Evolutionary conservation across 106 monocot genomes (phyloP), one percentile per base, ranked within the genome.

Genomic region (Gastrodia elata): DNA sequence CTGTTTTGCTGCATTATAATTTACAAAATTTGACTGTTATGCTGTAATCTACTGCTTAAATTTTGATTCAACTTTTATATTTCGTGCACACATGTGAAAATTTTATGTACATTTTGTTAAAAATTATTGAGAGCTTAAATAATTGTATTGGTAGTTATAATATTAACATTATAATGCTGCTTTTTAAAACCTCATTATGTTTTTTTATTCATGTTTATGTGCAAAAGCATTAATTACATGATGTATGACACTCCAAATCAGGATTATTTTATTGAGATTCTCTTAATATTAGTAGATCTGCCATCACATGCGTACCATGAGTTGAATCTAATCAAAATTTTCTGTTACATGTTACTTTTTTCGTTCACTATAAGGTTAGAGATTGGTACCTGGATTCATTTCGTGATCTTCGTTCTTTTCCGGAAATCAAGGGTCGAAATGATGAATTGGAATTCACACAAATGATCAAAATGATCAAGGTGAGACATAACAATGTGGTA

Each of bases 331-430:
- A 67, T 16, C 18, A 37, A 13, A 26, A 61, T 52, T 52, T 52
- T n/a, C n/a, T 52, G 22, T 22, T 22, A 24, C n/a, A 18, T 37
- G 34, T 39, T 40, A 11, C 13, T 41, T 69, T 39, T 26, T 6
- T 33, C 14, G 18, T 37, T 25, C n/a, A 70, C 74, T 68, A 24
- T 26, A 77, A 94, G 94, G 94, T 97, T 56, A 72, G 90, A 57
- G 84, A 97, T 73, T 93, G 90, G 97, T 97, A 97, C 30, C 25
- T 93, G 79, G 90, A 93, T 73, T 97, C 97, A 58, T 97, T 97
- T 64, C 84, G 84, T 4, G 93, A 97, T 78, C 81, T 93, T 48
- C 83, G 97, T 16, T 80, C 79, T 40, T 97, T 90, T 73, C 90
- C 93, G 26, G 84, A 82, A 69, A 76, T 93, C 39, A 90, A 83